Percentiles rank a stretch among this genome's conserved stretches.
phyloP scores from a whole-genome alignment of 2,329 filamentous ascomycete species.

The Arthroderma sp. region DNA sequence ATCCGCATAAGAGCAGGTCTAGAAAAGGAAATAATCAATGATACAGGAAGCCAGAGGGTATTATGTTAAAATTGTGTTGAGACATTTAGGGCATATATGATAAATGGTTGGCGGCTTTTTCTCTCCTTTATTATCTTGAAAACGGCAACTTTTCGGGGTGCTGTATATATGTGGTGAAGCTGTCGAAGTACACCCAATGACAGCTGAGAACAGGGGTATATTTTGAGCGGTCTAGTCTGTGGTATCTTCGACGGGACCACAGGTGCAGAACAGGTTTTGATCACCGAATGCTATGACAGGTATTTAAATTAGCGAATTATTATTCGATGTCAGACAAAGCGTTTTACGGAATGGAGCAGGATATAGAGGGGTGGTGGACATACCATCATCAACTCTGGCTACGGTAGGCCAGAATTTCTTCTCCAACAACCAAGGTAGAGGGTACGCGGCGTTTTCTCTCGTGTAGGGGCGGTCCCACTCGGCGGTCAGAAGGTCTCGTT shows the following conservation, averaged over 20 bases:
- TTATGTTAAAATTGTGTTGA: background rate
- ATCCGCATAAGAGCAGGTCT: background rate
- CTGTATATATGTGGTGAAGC: background rate
- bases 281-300: slow-evolving; percentile 62
- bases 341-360: background rate
- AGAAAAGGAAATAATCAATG: background rate
- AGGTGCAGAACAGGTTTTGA: slow-evolving; percentile 88
- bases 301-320: background rate
- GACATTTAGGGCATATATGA: background rate
- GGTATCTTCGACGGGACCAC: slow-evolving; percentile 60
- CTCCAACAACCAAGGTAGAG: slow-evolving; percentile 66
- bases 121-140: background rate
- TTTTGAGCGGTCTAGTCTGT: background rate
- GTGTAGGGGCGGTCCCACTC: slow-evolving; percentile 77
- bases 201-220: background rate
- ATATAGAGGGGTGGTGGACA: slow-evolving; percentile 24
- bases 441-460: slow-evolving; percentile 75
- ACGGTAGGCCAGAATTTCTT: slow-evolving; percentile 98
- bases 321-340: slow-evolving; percentile 16
- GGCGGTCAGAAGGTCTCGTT: slow-evolving; percentile 61
- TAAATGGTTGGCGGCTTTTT: background rate
- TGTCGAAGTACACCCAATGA: background rate
- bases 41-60: background rate
- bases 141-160: background rate
- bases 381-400: slow-evolving; percentile 75